Conservation (phyloP, 1,284 basidiomycete genomes). For the Ustilago crameri region DNA sequence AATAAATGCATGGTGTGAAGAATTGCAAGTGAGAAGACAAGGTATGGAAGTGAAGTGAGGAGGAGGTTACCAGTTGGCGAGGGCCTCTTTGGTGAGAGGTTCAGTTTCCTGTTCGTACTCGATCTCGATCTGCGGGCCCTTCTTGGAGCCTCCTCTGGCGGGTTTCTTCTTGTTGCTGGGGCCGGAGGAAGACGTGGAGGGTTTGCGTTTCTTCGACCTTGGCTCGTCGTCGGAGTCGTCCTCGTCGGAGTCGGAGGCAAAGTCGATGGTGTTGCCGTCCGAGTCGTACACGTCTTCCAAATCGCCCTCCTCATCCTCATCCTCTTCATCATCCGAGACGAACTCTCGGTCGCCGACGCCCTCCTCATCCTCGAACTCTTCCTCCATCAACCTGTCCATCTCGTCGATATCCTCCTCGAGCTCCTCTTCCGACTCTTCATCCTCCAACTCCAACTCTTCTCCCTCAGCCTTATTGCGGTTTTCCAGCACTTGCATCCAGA, state of each 20-base stretch:
- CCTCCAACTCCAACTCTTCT: constrained; percentile 55
- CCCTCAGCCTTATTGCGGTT: constrained; percentile 35
- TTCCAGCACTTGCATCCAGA: constrained; percentile 79
- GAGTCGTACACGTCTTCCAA: constrained; percentile 46
- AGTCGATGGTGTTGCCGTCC: constrained; percentile 31
- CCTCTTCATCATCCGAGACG: constrained; percentile 63
- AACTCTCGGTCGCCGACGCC: constrained; percentile 62
- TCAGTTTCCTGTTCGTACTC: constrained; percentile 94
- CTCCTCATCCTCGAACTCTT: constrained; percentile 60
- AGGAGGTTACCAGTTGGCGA: constrained; percentile 59
- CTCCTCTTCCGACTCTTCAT: constrained; percentile 64
- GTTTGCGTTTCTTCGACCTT: too few relatives aligned
- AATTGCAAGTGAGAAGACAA: background rate
- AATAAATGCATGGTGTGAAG: background rate
- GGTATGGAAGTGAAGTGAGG: background rate
- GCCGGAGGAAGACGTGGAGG: background rate
- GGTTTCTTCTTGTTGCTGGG: background rate
- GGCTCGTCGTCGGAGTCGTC: constrained; percentile 40
- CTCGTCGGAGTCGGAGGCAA: constrained; percentile 30
- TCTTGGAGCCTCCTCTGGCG: constrained; percentile 7
- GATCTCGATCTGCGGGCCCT: constrained; percentile 77
- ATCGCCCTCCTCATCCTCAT: constrained; percentile 52
- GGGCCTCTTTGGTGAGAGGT: constrained; percentile 70
- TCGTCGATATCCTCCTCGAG: constrained; percentile 62
- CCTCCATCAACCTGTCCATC: constrained; percentile 56